Percentiles rank a stretch among this genome's conserved stretches.
phyloP scores from a whole-genome alignment of 2,329 filamentous ascomycete species.

The Ilyonectria mors-panacis region DNA sequence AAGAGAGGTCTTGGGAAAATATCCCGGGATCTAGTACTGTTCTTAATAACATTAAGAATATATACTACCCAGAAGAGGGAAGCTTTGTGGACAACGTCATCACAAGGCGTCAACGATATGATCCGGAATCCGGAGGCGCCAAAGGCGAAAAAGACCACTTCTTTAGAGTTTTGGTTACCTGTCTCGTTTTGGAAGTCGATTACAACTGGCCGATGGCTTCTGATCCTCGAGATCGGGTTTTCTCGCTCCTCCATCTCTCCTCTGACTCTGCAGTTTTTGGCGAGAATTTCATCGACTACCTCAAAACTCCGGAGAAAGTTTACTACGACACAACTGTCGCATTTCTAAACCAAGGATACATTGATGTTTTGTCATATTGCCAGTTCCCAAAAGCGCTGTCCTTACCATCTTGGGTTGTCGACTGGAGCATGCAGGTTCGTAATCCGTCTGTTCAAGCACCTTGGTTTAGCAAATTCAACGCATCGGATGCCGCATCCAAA shows the following conservation, averaged over 20 bases:
- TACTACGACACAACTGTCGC: constrained; percentile 25
- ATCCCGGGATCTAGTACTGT: not conserved
- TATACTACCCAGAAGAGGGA: not conserved
- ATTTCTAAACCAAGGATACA: constrained; percentile 22
- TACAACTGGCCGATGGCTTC: constrained; percentile 31
- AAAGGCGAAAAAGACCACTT: not conserved
- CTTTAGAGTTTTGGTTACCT: constrained; percentile 22
- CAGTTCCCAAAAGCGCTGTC: constrained; percentile 26
- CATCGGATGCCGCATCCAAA: constrained; percentile 11
- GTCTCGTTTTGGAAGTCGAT: constrained; percentile 27
- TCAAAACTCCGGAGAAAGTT: constrained; percentile 25
- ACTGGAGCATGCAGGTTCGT: constrained; percentile 35
- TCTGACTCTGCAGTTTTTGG: constrained; percentile 17
- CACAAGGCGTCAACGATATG: constrained; percentile 14
- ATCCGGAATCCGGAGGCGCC: no score
- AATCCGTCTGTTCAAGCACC: constrained; percentile 21
- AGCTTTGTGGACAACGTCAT: constrained; percentile 32
- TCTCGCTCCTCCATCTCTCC: constrained; percentile 28
- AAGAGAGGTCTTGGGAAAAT: no score
- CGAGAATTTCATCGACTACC: constrained; percentile 19
- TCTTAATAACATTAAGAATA: not conserved
- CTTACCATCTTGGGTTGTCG: constrained; percentile 34
- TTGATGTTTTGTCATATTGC: constrained; percentile 29
- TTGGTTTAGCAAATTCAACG: constrained; percentile 21
- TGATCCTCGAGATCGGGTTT: constrained; percentile 34